Evolutionary conservation across 169 alveolate species (phyloP).

Genomic region (Eimeria necatrix): DNA sequence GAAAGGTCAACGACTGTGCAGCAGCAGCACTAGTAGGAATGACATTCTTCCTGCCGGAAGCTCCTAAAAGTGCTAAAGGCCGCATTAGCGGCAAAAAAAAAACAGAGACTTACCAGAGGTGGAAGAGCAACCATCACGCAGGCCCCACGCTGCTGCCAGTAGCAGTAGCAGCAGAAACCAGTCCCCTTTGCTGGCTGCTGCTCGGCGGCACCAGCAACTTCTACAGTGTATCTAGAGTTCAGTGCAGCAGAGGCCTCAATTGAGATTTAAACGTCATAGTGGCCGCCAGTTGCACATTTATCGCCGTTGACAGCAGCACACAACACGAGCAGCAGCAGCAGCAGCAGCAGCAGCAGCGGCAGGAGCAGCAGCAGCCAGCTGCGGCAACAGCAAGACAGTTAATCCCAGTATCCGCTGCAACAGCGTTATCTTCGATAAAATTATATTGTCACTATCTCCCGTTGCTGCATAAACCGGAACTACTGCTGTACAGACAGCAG

Average conservation of each 20-base stretch:
- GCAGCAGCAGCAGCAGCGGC: slow-evolving; percentile 8
- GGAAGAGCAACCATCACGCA: background rate
- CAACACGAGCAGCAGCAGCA: background rate
- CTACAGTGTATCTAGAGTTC: background rate
- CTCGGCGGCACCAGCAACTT: background rate
- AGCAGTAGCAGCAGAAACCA: slow-evolving; percentile 22
- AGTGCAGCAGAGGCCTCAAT: background rate
- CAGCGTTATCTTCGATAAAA: background rate
- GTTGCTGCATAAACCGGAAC: background rate
- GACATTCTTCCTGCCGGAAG: no score
- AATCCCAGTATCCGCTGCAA: no score
- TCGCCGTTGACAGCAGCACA: background rate
- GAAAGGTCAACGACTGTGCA: no score
- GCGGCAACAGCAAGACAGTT: background rate
- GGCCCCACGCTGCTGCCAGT: slow-evolving; percentile 23
- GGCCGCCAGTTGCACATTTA: background rate
- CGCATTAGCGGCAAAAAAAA: background rate
- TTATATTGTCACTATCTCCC: background rate
- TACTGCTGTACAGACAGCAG: background rate
- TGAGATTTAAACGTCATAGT: background rate
- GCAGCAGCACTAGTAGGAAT: no score
- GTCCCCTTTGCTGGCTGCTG: slow-evolving; percentile 41
- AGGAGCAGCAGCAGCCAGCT: slow-evolving; percentile 1
- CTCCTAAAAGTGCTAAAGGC: background rate
- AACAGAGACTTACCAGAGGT: background rate